A percentile compares a stretch with the other conserved stretches of the same genome.
phyloP scores from a whole-genome alignment of 192 early-diverging fungal genomes.

The Dissophora ornata region DNA sequence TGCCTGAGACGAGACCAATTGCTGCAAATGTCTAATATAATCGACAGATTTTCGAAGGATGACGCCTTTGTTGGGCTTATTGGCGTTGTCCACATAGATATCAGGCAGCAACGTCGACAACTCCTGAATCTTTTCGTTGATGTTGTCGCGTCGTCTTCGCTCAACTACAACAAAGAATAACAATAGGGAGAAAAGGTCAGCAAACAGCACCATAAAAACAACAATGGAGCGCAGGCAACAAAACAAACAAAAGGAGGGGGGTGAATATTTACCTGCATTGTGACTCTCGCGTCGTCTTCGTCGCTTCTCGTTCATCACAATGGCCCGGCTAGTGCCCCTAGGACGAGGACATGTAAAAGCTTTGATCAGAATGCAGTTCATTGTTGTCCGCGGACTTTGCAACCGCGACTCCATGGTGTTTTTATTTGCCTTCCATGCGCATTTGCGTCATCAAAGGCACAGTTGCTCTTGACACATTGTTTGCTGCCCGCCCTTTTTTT shows the following conservation, averaged over 20 bases:
- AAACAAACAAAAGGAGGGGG: too few relatives aligned
- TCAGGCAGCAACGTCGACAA: conserved; percentile 88
- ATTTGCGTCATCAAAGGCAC: conserved; percentile 25
- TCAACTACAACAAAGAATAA: conserved; percentile 72
- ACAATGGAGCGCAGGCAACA: neutral
- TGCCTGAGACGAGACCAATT: conserved; percentile 70
- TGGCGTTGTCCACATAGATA: conserved; percentile 73
- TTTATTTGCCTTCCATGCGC: conserved; percentile 8
- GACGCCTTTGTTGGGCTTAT: conserved; percentile 97
- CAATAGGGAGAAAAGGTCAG: neutral
- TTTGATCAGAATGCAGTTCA: neutral
- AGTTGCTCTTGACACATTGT: neutral
- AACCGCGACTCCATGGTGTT: neutral
- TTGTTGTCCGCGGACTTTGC: neutral
- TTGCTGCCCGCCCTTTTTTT: conserved; percentile 15
- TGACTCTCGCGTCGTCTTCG: conserved; percentile 94
- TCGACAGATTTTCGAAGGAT: conserved; percentile 95
- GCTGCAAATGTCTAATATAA: conserved; percentile 86
- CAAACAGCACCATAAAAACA: neutral
- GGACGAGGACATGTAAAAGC: neutral
- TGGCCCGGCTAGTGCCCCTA: conserved; percentile 35
- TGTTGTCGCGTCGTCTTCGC: conserved; percentile 94
- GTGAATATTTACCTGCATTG: conserved; percentile 90
- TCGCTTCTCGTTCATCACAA: conserved; percentile 78
- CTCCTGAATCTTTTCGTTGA: conserved; percentile 98